Conservation (phyloP, 306 rosid species). For the Chamaecrista fasciculata region DNA sequence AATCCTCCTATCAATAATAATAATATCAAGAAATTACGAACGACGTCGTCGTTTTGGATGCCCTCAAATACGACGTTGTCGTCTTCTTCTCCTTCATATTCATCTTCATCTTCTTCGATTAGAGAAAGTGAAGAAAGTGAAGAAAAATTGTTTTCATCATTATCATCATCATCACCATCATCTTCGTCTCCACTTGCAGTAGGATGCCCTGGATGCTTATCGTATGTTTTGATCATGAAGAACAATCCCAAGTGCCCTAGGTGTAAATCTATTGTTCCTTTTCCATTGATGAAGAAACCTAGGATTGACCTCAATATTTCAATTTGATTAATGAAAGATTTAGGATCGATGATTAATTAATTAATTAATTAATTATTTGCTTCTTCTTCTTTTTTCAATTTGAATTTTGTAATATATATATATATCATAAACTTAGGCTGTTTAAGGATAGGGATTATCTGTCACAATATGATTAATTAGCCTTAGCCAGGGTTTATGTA, state of each 20-base stretch:
- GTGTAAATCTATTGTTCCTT: constrained; percentile 69
- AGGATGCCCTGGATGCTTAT: constrained; percentile 91
- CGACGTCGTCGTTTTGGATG: constrained; percentile 50
- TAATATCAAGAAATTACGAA: constrained; percentile 53
- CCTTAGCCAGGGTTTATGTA: constrained; percentile 42
- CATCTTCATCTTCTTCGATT: constrained; percentile 64
- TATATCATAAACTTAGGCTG: constrained; percentile 33
- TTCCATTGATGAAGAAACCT: constrained; percentile 73
- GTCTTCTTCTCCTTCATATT: constrained; percentile 52
- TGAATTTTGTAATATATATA: constrained; percentile 61
- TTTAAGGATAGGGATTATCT: constrained; percentile 40
- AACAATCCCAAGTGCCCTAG: constrained; percentile 88
- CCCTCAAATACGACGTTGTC: constrained; percentile 42
- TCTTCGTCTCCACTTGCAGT: constrained; percentile 94
- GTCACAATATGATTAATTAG: constrained; percentile 29
- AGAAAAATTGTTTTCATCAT: constrained; percentile 43
- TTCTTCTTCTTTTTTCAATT: background rate
- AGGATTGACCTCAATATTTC: constrained; percentile 85
- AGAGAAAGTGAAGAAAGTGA: constrained; percentile 61
- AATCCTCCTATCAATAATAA: no score
- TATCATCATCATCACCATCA: no score
- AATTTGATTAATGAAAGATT: constrained; percentile 49
- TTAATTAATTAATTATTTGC: no score
- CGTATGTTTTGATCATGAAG: constrained; percentile 83
- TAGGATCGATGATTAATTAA: constrained; percentile 15